Conservation (phyloP, 148 eudicot species). For the Linanthus parryae region DNA sequence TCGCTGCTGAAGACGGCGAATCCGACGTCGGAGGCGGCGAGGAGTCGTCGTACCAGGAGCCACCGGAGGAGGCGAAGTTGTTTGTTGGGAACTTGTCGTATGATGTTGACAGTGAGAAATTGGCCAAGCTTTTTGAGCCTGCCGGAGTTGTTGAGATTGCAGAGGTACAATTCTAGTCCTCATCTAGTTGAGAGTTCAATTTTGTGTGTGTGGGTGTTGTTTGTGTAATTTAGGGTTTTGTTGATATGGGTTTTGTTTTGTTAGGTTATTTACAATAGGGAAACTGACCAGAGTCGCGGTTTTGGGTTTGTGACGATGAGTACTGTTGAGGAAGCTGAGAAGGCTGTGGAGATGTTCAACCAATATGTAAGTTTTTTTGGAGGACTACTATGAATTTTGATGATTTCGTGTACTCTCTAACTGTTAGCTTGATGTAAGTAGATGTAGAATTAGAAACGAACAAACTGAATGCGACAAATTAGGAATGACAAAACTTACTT, state of each 20-base stretch:
- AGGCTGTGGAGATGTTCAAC: conserved; percentile 70
- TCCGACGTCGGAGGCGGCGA: neutral
- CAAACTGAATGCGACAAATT: too few relatives aligned
- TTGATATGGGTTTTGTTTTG: conserved; percentile 13
- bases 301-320: conserved; percentile 97
- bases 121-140: neutral
- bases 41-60: neutral
- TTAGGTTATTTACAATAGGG: conserved; percentile 95
- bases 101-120: neutral
- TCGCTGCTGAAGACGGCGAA: neutral
- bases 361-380: conserved; percentile 75
- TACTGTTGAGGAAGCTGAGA: conserved; percentile 82
- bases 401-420: too few relatives aligned
- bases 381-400: too few relatives aligned
- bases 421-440: too few relatives aligned
- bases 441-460: too few relatives aligned
- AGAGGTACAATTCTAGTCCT: too few relatives aligned
- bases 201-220: too few relatives aligned
- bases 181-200: too few relatives aligned
- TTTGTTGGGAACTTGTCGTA: neutral
- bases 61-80: neutral
- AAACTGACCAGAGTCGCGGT: conserved; percentile 86
- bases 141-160: neutral
- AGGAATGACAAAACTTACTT: too few relatives aligned
- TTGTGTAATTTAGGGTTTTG: too few relatives aligned